Base-by-base conservation (phyloP, 2,329 filamentous ascomycete genomes). In the Sarocladiaceae sp. region DNA sequence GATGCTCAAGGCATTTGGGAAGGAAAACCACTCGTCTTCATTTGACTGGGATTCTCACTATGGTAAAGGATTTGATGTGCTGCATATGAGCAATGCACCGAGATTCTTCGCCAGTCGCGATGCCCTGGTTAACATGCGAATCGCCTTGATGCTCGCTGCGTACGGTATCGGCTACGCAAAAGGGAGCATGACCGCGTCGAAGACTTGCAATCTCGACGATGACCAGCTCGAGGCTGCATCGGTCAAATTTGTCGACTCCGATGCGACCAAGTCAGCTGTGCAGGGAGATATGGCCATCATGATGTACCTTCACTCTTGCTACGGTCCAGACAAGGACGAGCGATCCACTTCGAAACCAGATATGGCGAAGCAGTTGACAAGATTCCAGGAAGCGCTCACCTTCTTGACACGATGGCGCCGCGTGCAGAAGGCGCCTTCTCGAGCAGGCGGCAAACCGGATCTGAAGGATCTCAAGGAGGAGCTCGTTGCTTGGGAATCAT, bases 21-120 rank as follows among this genome's bases (percentile, higher is more conserved):
- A 72, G 13, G 93, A 98, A 68, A 98, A 98, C 57, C 82, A 87
- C 46, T 68, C 74, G 4, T 72, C 69, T 0, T 70, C 78, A 3
- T 89, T 93, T 50, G 73, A 85, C 53, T 95, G 91, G 91, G 69
- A 82, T 4, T 66, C 66, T 0, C 65, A 75, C 19, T 98, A 98
- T 56, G 90, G 89, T 0, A 53, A 57, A 1, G 93, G 93, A 0
- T 95, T 89, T 51, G 86, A 98, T 56, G 88, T 95, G 5, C 64
- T 93, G 47, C 83, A 93, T 55, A 74, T 83, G 55, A 70, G 66
- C 47, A 62, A 57, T 26, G 65, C 72, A 19, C 68, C 74, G 20
- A 62, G 76, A 13, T 61, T 81, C 39, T 80, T 76, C 53, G 52
- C 67, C 3, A 72, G 72, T 2, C 55, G 59, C 1, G 75, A 80